phyloP scores from a whole-genome alignment of 176 grass and related monocot genomes.

The Cenchrus americanus region DNA sequence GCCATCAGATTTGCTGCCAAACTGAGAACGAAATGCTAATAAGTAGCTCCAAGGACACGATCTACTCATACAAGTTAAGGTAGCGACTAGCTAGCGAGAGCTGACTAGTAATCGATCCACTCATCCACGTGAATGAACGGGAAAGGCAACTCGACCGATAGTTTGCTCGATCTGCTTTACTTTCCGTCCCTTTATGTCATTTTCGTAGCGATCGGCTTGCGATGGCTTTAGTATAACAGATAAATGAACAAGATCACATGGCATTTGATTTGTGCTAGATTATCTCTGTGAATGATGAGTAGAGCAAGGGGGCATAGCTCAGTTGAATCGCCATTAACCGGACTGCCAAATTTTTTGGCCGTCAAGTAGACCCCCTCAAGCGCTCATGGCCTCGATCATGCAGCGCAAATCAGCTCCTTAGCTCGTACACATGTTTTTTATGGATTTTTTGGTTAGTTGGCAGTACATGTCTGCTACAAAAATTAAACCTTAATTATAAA shows the following conservation, averaged over 20 bases:
- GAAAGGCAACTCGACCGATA: neutral
- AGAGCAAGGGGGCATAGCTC: neutral
- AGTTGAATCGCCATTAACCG: slow-evolving; percentile 21
- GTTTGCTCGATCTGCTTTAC: neutral
- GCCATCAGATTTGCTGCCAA: neutral
- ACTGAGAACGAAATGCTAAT: slow-evolving; percentile 4
- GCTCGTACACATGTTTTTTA: neutral
- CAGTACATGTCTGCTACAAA: neutral
- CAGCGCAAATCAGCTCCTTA: neutral
- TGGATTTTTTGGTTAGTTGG: neutral
- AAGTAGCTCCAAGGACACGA: neutral
- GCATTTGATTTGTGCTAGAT: neutral
- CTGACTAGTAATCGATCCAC: slow-evolving; percentile 16
- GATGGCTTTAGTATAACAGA: neutral
- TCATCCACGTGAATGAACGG: neutral
- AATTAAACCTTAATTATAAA: neutral
- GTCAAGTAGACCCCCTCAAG: neutral
- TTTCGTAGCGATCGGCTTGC: slow-evolving; percentile 12
- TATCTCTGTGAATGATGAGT: neutral
- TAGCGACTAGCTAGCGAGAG: no score
- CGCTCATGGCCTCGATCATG: neutral
- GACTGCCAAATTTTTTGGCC: neutral
- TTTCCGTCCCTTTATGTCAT: slow-evolving; percentile 18
- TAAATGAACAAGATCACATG: slow-evolving; percentile 8
- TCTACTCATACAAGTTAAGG: neutral